phyloP scores from a whole-genome alignment of 2,329 filamentous ascomycete genomes.

The Biscogniauxia sp. region DNA sequence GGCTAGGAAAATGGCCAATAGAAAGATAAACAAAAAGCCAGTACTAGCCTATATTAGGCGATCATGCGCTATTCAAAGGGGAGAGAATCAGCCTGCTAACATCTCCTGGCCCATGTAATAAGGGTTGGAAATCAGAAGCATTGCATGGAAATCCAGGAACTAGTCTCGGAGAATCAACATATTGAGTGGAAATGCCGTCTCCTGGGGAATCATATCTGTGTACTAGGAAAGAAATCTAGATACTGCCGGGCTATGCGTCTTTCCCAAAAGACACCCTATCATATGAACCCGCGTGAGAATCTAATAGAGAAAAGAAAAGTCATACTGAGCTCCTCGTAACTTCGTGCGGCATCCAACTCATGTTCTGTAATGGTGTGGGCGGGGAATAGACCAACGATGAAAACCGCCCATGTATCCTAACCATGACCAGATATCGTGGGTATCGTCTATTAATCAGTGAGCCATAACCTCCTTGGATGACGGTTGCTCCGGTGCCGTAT shows the following conservation, averaged over 20 bases:
- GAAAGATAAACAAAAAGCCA: no score
- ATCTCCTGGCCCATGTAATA: no score
- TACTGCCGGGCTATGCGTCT: slow-evolving; percentile 11
- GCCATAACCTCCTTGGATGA: slow-evolving; percentile 26
- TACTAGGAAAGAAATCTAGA: slow-evolving; percentile 10
- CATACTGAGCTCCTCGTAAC: slow-evolving; percentile 15
- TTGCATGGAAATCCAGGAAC: no score
- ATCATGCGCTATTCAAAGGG: no score
- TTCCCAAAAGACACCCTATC: slow-evolving; percentile 8
- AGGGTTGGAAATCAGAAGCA: no score
- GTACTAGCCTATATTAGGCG: no score
- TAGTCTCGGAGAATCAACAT: not conserved
- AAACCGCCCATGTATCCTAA: slow-evolving; percentile 1
- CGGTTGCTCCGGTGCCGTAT: slow-evolving; percentile 19
- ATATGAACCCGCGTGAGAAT: slow-evolving; percentile 4
- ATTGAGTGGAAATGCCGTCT: not conserved
- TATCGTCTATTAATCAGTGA: slow-evolving; percentile 16
- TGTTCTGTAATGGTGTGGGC: not conserved
- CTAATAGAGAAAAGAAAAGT: slow-evolving; percentile 11
- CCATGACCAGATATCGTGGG: not conserved
- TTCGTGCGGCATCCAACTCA: slow-evolving; percentile 14
- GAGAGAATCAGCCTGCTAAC: no score
- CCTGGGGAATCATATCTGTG: slow-evolving; percentile 13
- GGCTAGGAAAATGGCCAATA: no score
- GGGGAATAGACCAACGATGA: not conserved